These are phyloP conservation scores for Solanum neorickii DNA, from an alignment of 257 asterid species.

Conservation along the genomic window DNA sequence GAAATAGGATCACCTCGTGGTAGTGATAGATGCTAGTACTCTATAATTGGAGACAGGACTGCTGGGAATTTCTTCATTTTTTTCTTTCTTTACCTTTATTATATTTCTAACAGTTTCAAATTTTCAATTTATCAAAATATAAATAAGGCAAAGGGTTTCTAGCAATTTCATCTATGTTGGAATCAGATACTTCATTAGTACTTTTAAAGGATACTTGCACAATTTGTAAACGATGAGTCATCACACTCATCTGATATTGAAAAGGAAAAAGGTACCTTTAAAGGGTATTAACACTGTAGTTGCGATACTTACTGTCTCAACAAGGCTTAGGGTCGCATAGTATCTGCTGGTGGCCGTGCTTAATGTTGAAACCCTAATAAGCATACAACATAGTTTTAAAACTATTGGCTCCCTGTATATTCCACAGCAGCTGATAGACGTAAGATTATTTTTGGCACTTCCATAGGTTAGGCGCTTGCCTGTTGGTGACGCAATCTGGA, in stretches of 20 bases:
- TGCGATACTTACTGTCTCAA: neutral
- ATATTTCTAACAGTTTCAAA: neutral
- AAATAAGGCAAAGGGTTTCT: neutral
- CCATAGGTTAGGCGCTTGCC: conserved; percentile 80
- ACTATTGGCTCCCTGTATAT: neutral
- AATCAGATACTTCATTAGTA: neutral
- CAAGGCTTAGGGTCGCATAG: neutral
- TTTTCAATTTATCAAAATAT: neutral
- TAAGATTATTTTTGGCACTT: neutral
- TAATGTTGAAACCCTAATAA: neutral
- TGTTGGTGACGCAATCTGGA: conserved; percentile 93
- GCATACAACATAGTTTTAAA: neutral
- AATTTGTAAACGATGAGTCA: neutral
- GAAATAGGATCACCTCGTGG: neutral
- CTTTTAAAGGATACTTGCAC: neutral
- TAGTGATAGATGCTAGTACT: neutral
- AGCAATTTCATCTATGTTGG: neutral
- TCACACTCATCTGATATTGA: neutral
- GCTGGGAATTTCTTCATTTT: neutral
- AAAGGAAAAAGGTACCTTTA: neutral
- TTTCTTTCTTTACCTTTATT: neutral
- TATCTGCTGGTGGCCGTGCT: neutral
- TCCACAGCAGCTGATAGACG: neutral
- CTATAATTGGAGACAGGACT: neutral
- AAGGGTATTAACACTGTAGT: neutral